Percentiles rank a stretch among this genome's conserved stretches.
Evolutionary conservation across 768 basidiomycete genomes (phyloP).

Genomic region (Mycena polygramma): DNA sequence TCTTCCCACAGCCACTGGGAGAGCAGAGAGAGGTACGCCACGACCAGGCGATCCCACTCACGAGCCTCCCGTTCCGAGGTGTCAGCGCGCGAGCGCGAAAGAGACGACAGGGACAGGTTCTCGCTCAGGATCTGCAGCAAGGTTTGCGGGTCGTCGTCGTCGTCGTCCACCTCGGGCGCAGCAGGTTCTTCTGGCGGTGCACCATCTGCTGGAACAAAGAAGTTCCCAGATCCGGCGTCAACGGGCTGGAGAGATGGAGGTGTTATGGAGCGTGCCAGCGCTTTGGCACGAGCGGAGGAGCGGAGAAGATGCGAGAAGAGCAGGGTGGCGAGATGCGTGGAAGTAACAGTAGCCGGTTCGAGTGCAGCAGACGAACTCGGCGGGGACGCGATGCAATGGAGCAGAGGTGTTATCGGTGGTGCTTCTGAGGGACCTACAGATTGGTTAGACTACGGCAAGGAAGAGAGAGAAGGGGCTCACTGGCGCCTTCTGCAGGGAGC

Average conservation of each 20-base stretch:
- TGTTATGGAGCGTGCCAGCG: conserved; percentile 72
- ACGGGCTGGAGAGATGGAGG: conserved; percentile 57
- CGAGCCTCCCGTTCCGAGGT: conserved; percentile 78
- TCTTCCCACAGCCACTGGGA: conserved; percentile 99
- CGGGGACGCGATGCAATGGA: conserved; percentile 74
- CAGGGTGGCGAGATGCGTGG: conserved; percentile 80
- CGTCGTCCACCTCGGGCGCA: conserved; percentile 54
- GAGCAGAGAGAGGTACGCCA: conserved; percentile 86
- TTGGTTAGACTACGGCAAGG: conserved; percentile 8
- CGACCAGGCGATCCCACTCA: conserved; percentile 93
- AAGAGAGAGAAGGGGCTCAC: conserved; percentile 36
- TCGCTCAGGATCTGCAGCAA: conserved; percentile 91
- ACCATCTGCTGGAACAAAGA: conserved; percentile 86
- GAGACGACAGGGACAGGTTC: conserved; percentile 87
- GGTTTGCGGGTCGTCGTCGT: conserved; percentile 76
- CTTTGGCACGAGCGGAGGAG: conserved; percentile 73
- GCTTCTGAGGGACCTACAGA: conserved; percentile 48
- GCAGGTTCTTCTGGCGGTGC: conserved; percentile 52
- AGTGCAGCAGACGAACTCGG: conserved; percentile 68
- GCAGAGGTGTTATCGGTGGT: conserved; percentile 72
- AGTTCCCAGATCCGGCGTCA: conserved; percentile 52
- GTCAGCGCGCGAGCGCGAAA: conserved; percentile 79
- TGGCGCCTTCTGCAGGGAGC: conserved; percentile 69
- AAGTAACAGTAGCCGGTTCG: conserved; percentile 67
- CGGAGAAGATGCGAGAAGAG: conserved; percentile 86